Percentiles rank a stretch among this genome's conserved stretches.
Conservation (phyloP, 345 rosid genomes). For the Eucalyptus sp. region DNA sequence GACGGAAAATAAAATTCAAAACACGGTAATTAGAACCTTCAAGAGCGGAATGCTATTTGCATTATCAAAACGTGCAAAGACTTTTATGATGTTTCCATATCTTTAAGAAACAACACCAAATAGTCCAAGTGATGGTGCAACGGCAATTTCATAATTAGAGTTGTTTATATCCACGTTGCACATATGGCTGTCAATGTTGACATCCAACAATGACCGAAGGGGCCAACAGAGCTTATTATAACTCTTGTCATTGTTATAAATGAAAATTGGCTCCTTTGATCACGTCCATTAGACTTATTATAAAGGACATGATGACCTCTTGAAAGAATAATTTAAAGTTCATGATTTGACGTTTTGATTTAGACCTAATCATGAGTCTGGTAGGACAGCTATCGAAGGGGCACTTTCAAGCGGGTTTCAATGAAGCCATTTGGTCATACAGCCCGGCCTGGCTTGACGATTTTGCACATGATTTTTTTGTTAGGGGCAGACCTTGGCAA, state of each 20-base stretch:
- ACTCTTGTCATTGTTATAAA: not conserved
- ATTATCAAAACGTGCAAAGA: not conserved
- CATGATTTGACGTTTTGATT: not conserved
- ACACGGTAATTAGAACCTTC: not conserved
- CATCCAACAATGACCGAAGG: not conserved
- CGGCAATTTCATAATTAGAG: not conserved
- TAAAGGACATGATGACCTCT: not conserved
- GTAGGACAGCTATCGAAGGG: accelerated
- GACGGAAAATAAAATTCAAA: too few relatives aligned
- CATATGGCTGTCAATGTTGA: not conserved
- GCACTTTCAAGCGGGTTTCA: not conserved
- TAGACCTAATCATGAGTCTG: not conserved
- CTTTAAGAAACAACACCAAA: not conserved
- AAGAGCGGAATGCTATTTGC: not conserved
- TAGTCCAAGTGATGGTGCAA: not conserved
- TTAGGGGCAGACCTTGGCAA: not conserved
- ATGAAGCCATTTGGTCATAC: not conserved
- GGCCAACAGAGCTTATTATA: not conserved
- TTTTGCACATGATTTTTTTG: not conserved
- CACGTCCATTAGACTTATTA: not conserved
- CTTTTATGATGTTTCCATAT: not conserved
- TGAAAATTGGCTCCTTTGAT: not conserved
- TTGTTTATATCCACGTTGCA: not conserved
- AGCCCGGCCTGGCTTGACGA: not conserved
- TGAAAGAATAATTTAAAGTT: not conserved